These are phyloP conservation scores for Stagonosporopsis cucurbitacearum DNA, from an alignment of 2,329 filamentous ascomycete genomes.

Conservation along the genomic window DNA sequence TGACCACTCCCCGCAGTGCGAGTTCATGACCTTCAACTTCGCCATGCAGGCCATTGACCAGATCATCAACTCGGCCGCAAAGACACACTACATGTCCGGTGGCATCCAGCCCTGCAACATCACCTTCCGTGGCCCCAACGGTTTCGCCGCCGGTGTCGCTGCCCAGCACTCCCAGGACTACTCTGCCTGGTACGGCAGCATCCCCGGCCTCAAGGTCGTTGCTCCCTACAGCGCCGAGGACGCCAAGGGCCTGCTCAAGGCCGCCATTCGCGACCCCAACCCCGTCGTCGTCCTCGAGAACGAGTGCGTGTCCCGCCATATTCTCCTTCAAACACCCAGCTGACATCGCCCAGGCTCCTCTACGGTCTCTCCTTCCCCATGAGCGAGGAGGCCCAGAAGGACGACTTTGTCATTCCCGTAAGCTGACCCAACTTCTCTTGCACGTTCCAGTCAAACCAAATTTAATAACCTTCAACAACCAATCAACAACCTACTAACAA, in stretches of 20 bases:
- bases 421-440: slow-evolving; percentile 27
- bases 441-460: no score
- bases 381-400: slow-evolving; percentile 94
- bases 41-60: slow-evolving; percentile 99
- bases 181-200: slow-evolving; percentile 97
- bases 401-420: slow-evolving; percentile 91
- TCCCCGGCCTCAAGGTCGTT: slow-evolving; percentile 96
- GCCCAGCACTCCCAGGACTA: slow-evolving; percentile 99
- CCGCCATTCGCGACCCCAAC: slow-evolving; percentile 97
- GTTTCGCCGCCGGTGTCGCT: slow-evolving; percentile 92
- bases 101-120: slow-evolving; percentile 99
- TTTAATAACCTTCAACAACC: no score
- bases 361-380: slow-evolving; percentile 97
- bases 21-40: slow-evolving; percentile 99
- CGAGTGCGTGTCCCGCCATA: slow-evolving; percentile 47
- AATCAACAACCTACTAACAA: no score
- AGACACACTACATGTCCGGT: slow-evolving; percentile 99
- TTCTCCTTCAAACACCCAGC: neutral
- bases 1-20: slow-evolving; percentile 69
- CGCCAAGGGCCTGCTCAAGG: slow-evolving; percentile 97
- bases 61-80: slow-evolving; percentile 97
- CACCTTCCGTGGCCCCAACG: slow-evolving; percentile 98
- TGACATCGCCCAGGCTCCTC: slow-evolving; percentile 63
- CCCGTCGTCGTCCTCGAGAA: slow-evolving; percentile 76
- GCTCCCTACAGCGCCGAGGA: slow-evolving; percentile 96